Evolutionary conservation across 1,284 basidiomycete species (phyloP).

Genomic region (Trichosporon sp.): DNA sequence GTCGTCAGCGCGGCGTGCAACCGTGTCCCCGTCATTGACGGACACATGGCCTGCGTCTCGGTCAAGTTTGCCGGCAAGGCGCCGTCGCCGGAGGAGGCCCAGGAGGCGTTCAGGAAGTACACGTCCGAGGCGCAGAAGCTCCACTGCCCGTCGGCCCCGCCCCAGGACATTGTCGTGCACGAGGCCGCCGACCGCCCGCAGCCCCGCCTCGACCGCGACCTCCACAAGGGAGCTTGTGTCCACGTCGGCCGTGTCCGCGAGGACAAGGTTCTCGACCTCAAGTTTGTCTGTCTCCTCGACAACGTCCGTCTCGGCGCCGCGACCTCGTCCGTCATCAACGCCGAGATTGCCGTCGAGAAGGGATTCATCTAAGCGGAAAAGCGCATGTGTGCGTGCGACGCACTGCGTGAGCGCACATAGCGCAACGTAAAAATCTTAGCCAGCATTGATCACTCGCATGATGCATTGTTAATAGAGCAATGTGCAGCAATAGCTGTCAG

Average conservation of each 20-base stretch:
- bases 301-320: conserved; percentile 96
- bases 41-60: conserved; percentile 82
- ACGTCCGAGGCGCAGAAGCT: conserved; percentile 73
- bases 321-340: conserved; percentile 95
- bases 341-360: conserved; percentile 85
- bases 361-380: conserved; percentile 53
- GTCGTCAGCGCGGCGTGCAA: conserved; percentile 87
- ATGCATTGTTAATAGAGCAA: neutral
- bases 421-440: neutral
- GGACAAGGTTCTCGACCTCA: conserved; percentile 88
- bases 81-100: conserved; percentile 81
- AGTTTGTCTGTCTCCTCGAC: conserved; percentile 90
- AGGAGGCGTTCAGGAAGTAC: conserved; percentile 70
- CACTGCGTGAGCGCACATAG: neutral
- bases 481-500: no score
- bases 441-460: neutral
- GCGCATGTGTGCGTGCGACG: no score
- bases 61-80: conserved; percentile 73
- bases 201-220: conserved; percentile 84
- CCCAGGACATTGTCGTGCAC: conserved; percentile 82
- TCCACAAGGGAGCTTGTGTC: conserved; percentile 87
- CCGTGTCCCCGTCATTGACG: conserved; percentile 87
- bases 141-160: conserved; percentile 78
- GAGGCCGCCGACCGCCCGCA: conserved; percentile 91
- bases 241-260: conserved; percentile 85